These are phyloP conservation scores for Fennellomyces sp. DNA, from an alignment of 371 early-diverging fungal genomes.

Conservation along the genomic window DNA sequence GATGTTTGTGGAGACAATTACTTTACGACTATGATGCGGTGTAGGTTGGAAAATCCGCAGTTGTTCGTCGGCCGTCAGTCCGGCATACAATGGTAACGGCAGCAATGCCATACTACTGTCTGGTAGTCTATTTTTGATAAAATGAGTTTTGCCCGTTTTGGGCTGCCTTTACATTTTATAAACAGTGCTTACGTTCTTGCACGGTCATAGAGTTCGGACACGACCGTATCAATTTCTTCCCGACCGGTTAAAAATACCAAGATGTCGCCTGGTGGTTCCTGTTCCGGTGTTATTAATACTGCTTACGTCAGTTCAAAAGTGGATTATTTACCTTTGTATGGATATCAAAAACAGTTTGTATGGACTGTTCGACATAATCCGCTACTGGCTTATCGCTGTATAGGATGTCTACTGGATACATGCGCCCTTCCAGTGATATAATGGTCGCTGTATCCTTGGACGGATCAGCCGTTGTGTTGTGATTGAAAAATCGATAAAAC, in stretches of 20 bases:
- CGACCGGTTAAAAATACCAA: conserved; percentile 85
- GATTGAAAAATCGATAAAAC: conserved; percentile 67
- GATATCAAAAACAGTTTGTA: conserved; percentile 69
- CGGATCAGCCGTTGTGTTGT: conserved; percentile 31
- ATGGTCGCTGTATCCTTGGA: conserved; percentile 60
- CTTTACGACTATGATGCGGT: conserved; percentile 69
- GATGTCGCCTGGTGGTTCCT: conserved; percentile 77
- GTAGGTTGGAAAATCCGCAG: conserved; percentile 69
- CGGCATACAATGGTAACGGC: conserved; percentile 78
- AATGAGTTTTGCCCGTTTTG: too few relatives aligned
- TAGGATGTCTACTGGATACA: conserved; percentile 74
- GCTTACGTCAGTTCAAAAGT: too few relatives aligned
- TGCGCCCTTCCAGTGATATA: conserved; percentile 73
- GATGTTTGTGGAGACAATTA: conserved; percentile 82
- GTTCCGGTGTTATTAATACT: too few relatives aligned
- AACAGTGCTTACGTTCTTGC: conserved; percentile 57
- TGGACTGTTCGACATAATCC: conserved; percentile 65
- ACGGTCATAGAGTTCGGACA: conserved; percentile 55
- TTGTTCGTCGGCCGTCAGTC: conserved; percentile 72
- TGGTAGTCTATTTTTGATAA: conserved; percentile 23
- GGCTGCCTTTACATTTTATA: too few relatives aligned
- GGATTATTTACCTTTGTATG: conserved; percentile 57
- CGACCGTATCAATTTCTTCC: conserved; percentile 80
- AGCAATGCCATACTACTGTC: conserved; percentile 50
- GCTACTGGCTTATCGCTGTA: conserved; percentile 58